Evolutionary conservation across 805 yeast genomes (phyloP), one percentile per base, ranked within the genome.

Genomic region (Wickerhamiella dianesei): DNA sequence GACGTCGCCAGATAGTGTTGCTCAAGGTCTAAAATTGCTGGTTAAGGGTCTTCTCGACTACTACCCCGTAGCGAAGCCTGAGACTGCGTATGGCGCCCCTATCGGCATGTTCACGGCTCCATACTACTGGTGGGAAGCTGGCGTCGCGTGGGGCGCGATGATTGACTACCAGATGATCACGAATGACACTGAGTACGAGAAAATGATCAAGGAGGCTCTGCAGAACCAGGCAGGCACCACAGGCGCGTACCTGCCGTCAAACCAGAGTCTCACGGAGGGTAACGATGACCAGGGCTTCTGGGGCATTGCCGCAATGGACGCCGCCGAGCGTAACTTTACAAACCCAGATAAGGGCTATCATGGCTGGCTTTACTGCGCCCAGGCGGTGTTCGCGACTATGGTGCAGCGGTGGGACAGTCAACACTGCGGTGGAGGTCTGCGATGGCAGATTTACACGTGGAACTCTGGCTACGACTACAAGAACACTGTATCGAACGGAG

Each of bases 221-320:
- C 62, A 72, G 47, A 74, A 72, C 57, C 95, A 85, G 64, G 76
- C 71, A 19, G 85, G 85, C 52, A 65, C 70, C 9, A 70, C 74
- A 58, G 62, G 72, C 60, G 80, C 82, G 63, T 86, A 80, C 63
- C 72, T 84, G 56, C 95, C 95, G 2, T 64, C 78, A 40, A 85
- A 84, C 66, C 94, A 85, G 62, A 73, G 86, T 9, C 72, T 80
- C 6, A 79, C 92, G 2, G 94, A 85, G 64, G 95, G 95, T 64
- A 85, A 85, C 60, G 95, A 85, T 70, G 95, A 85, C 70, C 95
- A 85, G 65, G 94, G 84, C 0, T 82, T 86, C 60, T 85, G 95
- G 95, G 95, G 94, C 1, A 69, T 86, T 41, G 81, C 92, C 1
- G 92, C 71, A 2, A 79, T 85, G 82, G 77, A 74, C 16, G 95